Evolutionary conservation across 176 grass and related monocot genomes (phyloP).

Genomic region (Avena insularis): DNA sequence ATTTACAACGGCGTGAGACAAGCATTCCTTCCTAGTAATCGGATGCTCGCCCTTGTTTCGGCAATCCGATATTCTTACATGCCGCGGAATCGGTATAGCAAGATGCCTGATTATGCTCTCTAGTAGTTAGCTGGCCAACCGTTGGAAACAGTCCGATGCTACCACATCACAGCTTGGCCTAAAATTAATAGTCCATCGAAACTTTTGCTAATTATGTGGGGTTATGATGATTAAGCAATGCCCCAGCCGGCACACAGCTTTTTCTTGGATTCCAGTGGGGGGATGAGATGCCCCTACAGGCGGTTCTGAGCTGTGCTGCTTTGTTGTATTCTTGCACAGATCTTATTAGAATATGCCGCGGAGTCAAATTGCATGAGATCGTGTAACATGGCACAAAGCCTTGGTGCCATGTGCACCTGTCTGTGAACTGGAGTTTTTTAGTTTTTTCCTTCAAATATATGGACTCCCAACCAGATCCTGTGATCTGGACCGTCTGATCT

Average conservation of each 20-base stretch:
- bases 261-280: conserved; percentile 35
- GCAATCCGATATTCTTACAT: background rate
- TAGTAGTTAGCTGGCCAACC: background rate
- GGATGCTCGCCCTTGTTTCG: background rate
- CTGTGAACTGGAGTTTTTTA: conserved; percentile 45
- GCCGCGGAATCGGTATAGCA: background rate
- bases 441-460: background rate
- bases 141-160: background rate
- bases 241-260: conserved; percentile 14
- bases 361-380: conserved; percentile 31
- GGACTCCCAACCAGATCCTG: conserved; percentile 2
- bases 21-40: background rate
- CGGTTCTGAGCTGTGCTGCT: conserved; percentile 46
- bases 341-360: conserved; percentile 35
- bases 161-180: background rate
- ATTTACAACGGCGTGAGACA: background rate
- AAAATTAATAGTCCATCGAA: background rate
- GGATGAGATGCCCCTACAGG: conserved; percentile 40
- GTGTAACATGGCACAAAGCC: background rate
- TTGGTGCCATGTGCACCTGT: conserved; percentile 53
- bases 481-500: conserved; percentile 11
- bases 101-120: conserved; percentile 10
- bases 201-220: background rate
- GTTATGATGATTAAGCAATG: conserved; percentile 6
- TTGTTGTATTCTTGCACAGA: conserved; percentile 45